These are phyloP conservation scores for Syncephalastrum racemosum DNA, from an alignment of 371 early-diverging fungal genomes.

Conservation along the genomic window DNA sequence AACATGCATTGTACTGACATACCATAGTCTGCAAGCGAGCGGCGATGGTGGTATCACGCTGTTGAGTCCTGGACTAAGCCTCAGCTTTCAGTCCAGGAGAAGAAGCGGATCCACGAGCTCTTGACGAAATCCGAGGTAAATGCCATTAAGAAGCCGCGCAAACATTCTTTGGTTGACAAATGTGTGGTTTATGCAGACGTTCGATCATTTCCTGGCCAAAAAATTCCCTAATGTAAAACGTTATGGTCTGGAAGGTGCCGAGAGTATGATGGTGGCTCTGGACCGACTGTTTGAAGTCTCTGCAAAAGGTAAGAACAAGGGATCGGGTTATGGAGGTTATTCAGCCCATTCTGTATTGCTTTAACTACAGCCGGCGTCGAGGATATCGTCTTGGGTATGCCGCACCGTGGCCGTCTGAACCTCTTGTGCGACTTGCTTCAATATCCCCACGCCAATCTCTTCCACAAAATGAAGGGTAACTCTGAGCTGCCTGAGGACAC, in stretches of 20 bases:
- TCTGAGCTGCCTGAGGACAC: conserved; percentile 79
- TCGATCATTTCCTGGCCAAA: conserved; percentile 96
- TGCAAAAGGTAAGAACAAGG: conserved; percentile 36
- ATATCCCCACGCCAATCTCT: conserved; percentile 78
- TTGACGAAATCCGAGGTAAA: conserved; percentile 75
- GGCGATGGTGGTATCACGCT: conserved; percentile 86
- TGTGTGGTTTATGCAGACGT: conserved; percentile 46
- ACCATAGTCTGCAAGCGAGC: conserved; percentile 74
- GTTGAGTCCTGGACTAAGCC: conserved; percentile 78
- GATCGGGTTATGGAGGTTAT: background rate
- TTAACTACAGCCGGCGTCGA: conserved; percentile 65
- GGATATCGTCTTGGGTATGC: conserved; percentile 90
- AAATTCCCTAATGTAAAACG: conserved; percentile 94
- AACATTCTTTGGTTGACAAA: background rate
- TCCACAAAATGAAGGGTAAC: conserved; percentile 91
- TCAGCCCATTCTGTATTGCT: background rate
- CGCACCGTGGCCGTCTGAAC: conserved; percentile 96
- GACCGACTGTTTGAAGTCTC: conserved; percentile 81
- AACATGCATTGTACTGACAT: background rate
- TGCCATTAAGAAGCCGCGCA: background rate
- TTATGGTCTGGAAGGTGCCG: conserved; percentile 97
- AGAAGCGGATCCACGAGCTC: conserved; percentile 72
- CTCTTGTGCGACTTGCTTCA: conserved; percentile 82
- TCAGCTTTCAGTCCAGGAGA: conserved; percentile 57
- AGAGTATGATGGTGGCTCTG: conserved; percentile 92